Percentiles rank a stretch among this genome's conserved stretches.
Conservation (phyloP, 208 protist genomes). For the Crithidia sp. region DNA sequence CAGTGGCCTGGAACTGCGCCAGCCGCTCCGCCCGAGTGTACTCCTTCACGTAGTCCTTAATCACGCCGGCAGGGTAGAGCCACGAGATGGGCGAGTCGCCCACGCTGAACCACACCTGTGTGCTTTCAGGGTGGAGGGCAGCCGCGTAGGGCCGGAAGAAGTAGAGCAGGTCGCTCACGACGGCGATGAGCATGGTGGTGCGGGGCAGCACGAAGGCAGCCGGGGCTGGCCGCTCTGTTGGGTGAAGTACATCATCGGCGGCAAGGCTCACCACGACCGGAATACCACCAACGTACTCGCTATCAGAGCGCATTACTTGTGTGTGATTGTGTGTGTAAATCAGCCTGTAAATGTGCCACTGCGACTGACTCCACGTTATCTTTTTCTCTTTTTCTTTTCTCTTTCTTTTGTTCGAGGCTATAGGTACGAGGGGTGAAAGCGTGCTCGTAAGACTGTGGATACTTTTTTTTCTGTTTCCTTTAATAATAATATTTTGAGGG, state of each 20-base stretch:
- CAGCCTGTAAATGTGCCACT: too few species aligned
- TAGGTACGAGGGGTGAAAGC: too few species aligned
- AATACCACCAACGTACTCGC: constrained; percentile 58
- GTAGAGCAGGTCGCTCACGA: constrained; percentile 53
- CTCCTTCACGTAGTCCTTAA: constrained; percentile 71
- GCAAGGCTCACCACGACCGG: constrained; percentile 70
- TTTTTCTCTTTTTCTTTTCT: too few species aligned
- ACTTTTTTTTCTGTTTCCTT: too few species aligned
- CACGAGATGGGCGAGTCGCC: constrained; percentile 51
- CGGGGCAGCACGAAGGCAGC: constrained; percentile 68
- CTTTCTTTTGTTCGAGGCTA: too few species aligned
- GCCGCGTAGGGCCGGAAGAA: constrained; percentile 54
- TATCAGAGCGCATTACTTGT: constrained; percentile 23
- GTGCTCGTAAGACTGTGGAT: too few species aligned
- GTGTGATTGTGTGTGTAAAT: background rate
- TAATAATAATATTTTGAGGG: too few species aligned
- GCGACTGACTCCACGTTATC: too few species aligned
- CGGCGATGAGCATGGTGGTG: constrained; percentile 65
- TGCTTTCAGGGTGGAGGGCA: constrained; percentile 38
- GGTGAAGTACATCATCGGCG: constrained; percentile 47
- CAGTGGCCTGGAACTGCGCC: constrained; percentile 3
- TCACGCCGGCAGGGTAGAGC: constrained; percentile 66
- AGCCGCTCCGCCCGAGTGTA: constrained; percentile 18
- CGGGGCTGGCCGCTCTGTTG: constrained; percentile 42
- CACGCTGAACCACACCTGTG: constrained; percentile 70